phyloP scores from a whole-genome alignment of 2,329 filamentous ascomycete genomes.

The Orbilia oligospora region DNA sequence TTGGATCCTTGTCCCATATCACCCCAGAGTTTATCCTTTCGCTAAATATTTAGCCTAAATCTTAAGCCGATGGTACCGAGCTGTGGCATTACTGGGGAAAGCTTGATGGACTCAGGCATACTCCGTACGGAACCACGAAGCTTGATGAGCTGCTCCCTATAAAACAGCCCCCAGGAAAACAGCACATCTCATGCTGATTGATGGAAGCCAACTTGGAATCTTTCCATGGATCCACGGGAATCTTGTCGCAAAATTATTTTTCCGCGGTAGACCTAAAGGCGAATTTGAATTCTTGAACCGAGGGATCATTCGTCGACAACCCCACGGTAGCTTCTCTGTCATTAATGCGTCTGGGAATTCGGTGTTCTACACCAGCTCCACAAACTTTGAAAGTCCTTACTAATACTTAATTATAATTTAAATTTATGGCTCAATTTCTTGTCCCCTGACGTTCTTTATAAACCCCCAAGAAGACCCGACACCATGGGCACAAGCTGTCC shows the following conservation, averaged over 20 bases:
- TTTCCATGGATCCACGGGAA: not conserved
- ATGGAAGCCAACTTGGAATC: slow-evolving; percentile 1
- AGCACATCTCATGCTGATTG: slow-evolving; percentile 19
- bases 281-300: not conserved
- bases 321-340: not conserved
- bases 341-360: not conserved
- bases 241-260: slow-evolving; percentile 40
- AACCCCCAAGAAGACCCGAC: not conserved
- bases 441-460: not conserved
- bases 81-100: slow-evolving; percentile 12
- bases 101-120: slow-evolving; percentile 16
- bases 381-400: not conserved
- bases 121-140: not conserved
- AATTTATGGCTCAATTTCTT: not conserved
- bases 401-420: not conserved
- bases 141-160: not conserved
- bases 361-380: not conserved
- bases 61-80: slow-evolving; percentile 19
- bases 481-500: not conserved
- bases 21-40: slow-evolving; percentile 44
- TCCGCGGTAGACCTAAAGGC: slow-evolving; percentile 6
- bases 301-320: not conserved
- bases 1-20: slow-evolving; percentile 2
- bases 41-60: slow-evolving; percentile 44
- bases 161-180: not conserved